Base-by-base conservation (phyloP, 805 yeast species). In the Barnettozyma populi region DNA sequence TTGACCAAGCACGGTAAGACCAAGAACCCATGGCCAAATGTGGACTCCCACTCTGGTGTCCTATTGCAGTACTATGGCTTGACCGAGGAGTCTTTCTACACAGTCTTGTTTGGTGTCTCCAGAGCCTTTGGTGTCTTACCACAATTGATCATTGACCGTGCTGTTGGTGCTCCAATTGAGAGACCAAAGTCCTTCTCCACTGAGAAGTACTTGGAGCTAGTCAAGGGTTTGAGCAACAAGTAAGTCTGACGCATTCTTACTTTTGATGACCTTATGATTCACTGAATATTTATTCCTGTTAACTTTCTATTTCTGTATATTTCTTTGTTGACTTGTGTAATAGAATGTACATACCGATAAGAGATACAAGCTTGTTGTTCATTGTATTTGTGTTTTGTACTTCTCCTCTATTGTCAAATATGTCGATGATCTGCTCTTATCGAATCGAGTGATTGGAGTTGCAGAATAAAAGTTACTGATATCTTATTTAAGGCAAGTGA, bases 161-260 rank as follows among this genome's bases (percentile, higher is more conserved):
- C 90, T 59, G 72, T 82, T 52, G 94, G 94, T 64, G 68, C 79
- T 58, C 82, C 95, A 60, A 84, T 86, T 64, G 95, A 86, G 75
- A 84, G 95, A 75, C 94, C 94, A 73, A 86, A 86, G 74, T 83
- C 95, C 54, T 87, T 89, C 88, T 86, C 95, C 52, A 88, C 96
- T 56, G 92, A 88, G 73, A 89, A 89, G 74, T 87, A 85, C 77
- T 82, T 80, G 66, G 89, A 87, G 76, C 73, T 88, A 68, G 95
- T 84, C 63, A 74, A 78, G 57, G 63, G 67, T 41, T 59, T 68
- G 51, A 55, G 63, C 46, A 54, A 55, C 53, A 55, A 57, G 51
- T 57, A 50, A 48, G 41, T 47, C 44, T 34, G 36, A 24, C n/a
- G 24, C 5, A 36, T 41, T 6, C 32, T 36, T 46, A 11, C 36